phyloP scores from a whole-genome alignment of 2,329 filamentous ascomycete species.

The Diaporthe vaccinii region DNA sequence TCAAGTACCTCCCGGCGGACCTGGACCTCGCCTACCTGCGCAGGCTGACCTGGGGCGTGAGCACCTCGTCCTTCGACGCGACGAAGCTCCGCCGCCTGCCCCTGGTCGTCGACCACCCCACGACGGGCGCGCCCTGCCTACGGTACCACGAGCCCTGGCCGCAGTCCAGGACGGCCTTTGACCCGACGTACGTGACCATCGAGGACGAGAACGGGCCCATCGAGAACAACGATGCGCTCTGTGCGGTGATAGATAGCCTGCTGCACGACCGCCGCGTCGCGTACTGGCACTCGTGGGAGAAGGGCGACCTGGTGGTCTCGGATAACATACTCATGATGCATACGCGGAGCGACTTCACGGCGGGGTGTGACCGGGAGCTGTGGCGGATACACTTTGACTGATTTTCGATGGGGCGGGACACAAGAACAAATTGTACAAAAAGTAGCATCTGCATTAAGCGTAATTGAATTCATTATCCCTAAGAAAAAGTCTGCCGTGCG shows the following conservation, averaged over 20 bases:
- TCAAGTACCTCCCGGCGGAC: conserved; percentile 57
- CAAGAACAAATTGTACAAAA: not conserved
- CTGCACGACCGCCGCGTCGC: conserved; percentile 65
- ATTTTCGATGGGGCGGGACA: not conserved
- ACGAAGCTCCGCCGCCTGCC: conserved; percentile 59
- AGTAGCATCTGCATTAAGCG: not conserved
- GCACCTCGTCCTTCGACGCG: conserved; percentile 61
- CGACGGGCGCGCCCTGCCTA: conserved; percentile 61
- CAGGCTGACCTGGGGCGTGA: conserved; percentile 62
- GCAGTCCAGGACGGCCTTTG: conserved; percentile 63
- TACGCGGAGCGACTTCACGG: conserved; percentile 60
- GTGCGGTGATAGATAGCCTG: conserved; percentile 55
- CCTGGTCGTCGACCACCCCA: conserved; percentile 60
- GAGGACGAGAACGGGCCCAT: conserved; percentile 46
- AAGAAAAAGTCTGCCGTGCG: no score
- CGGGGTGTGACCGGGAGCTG: conserved; percentile 59
- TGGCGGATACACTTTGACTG: conserved; percentile 66
- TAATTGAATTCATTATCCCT: not conserved
- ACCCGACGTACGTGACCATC: conserved; percentile 59
- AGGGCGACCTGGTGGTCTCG: conserved; percentile 66
- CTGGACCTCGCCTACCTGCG: conserved; percentile 54
- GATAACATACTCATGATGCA: conserved; percentile 66
- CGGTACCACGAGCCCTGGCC: conserved; percentile 70
- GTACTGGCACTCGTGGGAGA: conserved; percentile 66
- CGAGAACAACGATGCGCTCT: conserved; percentile 45